Conservation (phyloP, 1,284 basidiomycete genomes). For the Thecaphora thlaspeos region DNA sequence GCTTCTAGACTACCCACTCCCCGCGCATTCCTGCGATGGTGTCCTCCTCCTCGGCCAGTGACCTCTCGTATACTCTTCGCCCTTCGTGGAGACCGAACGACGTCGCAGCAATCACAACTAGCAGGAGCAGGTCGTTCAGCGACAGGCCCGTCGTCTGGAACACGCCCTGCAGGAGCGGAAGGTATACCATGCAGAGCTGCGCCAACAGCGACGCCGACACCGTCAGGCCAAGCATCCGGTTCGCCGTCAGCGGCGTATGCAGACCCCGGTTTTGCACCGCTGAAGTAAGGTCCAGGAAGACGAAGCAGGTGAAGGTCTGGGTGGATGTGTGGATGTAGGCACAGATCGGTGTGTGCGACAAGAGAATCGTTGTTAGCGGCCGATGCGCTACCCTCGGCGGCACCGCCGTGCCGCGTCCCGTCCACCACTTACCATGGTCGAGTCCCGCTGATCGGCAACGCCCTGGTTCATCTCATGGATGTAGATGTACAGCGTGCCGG, state of each 20-base stretch:
- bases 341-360: too few species aligned
- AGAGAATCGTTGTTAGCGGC: too few species aligned
- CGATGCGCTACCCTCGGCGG: too few species aligned
- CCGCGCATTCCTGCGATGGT: slow-evolving; percentile 3
- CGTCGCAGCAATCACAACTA: slow-evolving; percentile 70
- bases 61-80: slow-evolving; percentile 71
- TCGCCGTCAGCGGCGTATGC: slow-evolving; percentile 58
- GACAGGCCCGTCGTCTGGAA: slow-evolving; percentile 87
- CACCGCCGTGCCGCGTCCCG: too few species aligned
- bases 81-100: slow-evolving; percentile 77
- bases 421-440: slow-evolving; percentile 14
- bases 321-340: neutral
- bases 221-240: slow-evolving; percentile 84
- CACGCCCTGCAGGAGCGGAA: slow-evolving; percentile 82
- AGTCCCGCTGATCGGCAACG: slow-evolving; percentile 29
- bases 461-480: slow-evolving; percentile 53
- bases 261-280: slow-evolving; percentile 86
- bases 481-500: slow-evolving; percentile 86
- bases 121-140: slow-evolving; percentile 69
- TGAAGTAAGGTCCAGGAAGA: slow-evolving; percentile 92
- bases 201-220: slow-evolving; percentile 79
- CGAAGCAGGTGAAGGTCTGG: slow-evolving; percentile 93
- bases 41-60: slow-evolving; percentile 9
- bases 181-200: slow-evolving; percentile 82
- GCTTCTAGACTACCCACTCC: neutral